Evolutionary conservation across 805 yeast genomes (phyloP), one percentile per base, ranked within the genome.

Genomic region (Pichia cephalocereana): DNA sequence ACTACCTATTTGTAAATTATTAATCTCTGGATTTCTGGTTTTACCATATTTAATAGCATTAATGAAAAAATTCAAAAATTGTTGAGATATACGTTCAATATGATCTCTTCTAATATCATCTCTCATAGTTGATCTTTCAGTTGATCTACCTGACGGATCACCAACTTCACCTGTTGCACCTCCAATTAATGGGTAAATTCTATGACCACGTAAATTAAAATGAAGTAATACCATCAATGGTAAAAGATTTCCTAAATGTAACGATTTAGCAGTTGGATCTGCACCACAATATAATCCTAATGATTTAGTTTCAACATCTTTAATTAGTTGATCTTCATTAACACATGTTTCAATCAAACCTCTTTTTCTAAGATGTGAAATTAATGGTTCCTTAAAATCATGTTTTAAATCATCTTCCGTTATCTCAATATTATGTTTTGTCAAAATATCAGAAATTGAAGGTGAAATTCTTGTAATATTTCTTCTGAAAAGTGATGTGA

Each of bases 151-250:
- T 46, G 96, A 86, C 8, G 99, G 99, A 64, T 93, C 99, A 8
- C 99, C 99, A 2, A 93, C 96, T 12, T 77, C 76, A 9, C 96
- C 98, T 0, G 99, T 93, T 7, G 98, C 99, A 26, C 95, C 96
- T 18, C 96, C 96, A 17, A 93, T 89, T 8, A 91, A 64, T 0
- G 91, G 88, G 8, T 82, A 79, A n/a, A 88, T 79, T 51, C 77
- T 76, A 62, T 89, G 96, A 2, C 99, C 99, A 34, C 93, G 70
- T 32, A 89, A 66, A 52, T 79, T 80, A 64, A 89, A 89, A 64
- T 93, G 96, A 41, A 93, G 68, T 41, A 91, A 67, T 2, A 87
- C 78, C 82, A 93, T 79, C 53, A 93, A 66, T 0, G 99, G 99
- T 32, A 93, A 70, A 46, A 93, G 67, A 58, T 93, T 93, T 3